These are phyloP conservation scores for Dalbergia cultrata DNA, from an alignment of 306 rosid genomes.

Conservation along the genomic window DNA sequence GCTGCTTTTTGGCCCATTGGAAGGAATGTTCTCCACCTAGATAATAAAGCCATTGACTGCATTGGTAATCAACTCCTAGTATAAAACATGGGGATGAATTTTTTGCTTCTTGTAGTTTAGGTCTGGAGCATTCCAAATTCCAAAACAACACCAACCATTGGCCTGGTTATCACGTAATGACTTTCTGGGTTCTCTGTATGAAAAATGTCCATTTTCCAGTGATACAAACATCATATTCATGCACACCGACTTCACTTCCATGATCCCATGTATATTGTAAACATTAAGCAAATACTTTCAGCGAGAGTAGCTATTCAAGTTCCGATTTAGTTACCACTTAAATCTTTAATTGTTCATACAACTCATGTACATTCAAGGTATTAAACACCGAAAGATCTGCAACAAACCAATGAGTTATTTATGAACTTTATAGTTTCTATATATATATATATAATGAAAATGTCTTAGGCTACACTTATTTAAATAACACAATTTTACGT, in stretches of 20 bases:
- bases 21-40: slow-evolving; percentile 23
- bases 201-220: slow-evolving; percentile 23
- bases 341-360: slow-evolving; percentile 5
- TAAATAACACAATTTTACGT: too few relatives aligned
- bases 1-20: slow-evolving; percentile 38
- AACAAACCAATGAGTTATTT: not conserved
- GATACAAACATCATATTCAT: slow-evolving; percentile 18
- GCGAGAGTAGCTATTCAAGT: slow-evolving; percentile 8
- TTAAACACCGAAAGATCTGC: slow-evolving; percentile 7
- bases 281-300: slow-evolving; percentile 37
- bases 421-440: too few relatives aligned
- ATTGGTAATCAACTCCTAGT: slow-evolving; percentile 23
- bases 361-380: slow-evolving; percentile 29
- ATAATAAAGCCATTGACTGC: slow-evolving; percentile 35
- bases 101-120: slow-evolving; percentile 43
- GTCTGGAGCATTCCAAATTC: slow-evolving; percentile 12
- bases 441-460: not conserved
- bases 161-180: slow-evolving; percentile 29
- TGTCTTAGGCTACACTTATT: too few relatives aligned
- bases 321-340: slow-evolving; percentile 29
- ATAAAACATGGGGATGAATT: not conserved
- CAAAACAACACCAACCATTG: slow-evolving; percentile 25
- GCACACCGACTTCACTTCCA: slow-evolving; percentile 4
- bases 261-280: slow-evolving; percentile 39
- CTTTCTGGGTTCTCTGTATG: slow-evolving; percentile 42